phyloP scores from a whole-genome alignment of 192 early-diverging fungal species.

The Umbelopsis sp. region DNA sequence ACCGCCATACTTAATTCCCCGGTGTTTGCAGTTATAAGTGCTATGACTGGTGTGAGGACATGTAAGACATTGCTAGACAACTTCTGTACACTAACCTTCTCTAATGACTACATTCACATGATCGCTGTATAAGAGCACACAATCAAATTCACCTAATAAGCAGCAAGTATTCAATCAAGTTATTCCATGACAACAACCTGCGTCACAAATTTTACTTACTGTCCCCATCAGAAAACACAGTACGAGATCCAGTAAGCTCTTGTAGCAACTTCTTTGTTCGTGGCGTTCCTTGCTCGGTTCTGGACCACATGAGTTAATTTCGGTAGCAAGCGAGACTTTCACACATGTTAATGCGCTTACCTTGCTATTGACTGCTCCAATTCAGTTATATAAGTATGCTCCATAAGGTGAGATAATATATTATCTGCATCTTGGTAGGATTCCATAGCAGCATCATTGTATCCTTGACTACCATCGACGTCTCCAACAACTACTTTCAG shows the following conservation, averaged over 20 bases:
- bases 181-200: not conserved
- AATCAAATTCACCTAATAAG: not conserved
- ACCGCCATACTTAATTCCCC: not conserved
- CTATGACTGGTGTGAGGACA: not conserved
- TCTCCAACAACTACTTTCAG: constrained; percentile 55
- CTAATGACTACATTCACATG: constrained; percentile 9
- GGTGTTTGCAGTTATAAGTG: not conserved
- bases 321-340: too few species aligned
- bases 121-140: constrained; percentile 6
- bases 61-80: not conserved
- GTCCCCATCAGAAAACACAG: constrained; percentile 38
- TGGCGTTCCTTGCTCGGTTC: not conserved
- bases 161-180: not conserved
- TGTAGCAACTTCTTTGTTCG: constrained; percentile 39
- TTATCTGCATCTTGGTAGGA: constrained; percentile 49
- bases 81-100: not conserved
- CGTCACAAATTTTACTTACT: not conserved
- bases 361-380: not conserved
- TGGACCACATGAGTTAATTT: not conserved
- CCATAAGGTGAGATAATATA: constrained; percentile 57
- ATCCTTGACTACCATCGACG: constrained; percentile 41
- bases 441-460: constrained; percentile 51
- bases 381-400: constrained; percentile 48
- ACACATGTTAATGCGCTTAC: not conserved
- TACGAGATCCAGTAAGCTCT: constrained; percentile 52